Evolutionary conservation across 148 eudicot genomes (phyloP), one percentile per base, ranked within the genome.

Genomic region (Nepenthes mirabilis): DNA sequence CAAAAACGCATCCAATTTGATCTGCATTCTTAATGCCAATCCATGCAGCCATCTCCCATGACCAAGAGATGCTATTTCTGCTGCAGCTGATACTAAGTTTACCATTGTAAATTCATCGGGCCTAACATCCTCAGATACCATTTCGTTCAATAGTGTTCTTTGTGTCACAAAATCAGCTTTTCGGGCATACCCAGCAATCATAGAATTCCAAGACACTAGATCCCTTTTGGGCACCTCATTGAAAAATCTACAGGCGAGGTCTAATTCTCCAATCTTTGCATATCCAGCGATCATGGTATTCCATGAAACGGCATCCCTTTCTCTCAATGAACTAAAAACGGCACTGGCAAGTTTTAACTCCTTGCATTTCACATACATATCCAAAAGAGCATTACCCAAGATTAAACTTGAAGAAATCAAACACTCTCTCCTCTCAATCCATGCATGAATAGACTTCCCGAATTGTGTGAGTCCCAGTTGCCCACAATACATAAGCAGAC

Each of bases 361-460:
- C 35, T 56, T 61, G 66, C 72, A 68, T 51, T 43, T 68, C 13
- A 33, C 65, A 56, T 68, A 68, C 72, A 68, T 68, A 61, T 62
- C 72, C 36, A 68, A 47, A 55, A 68, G 48, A 14, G 66, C 72
- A 61, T 68, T 68, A 14, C 66, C 59, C 61, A 68, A 57, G 34
- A 68, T 59, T 57, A 62, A 48, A 68, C 55, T 68, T 33, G 66
- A 68, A 47, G 13, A 13, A 37, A 35, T 32, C 34, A 56, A 32
- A 34, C 32, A 47, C 37, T 23, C 47, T 50, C 66, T 68, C 61
- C 66, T 62, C 34, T 55, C 50, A 40, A 62, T 57, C 66, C 72
- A 68, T 10, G 56, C 72, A 47, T 68, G 72, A 61, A 56, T 56
- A 2, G 61, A 55, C 61, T 62, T 68, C 66, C 72, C 72, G 8